phyloP scores from a whole-genome alignment of 2,329 filamentous ascomycete species.

The Fusarium sp. region DNA sequence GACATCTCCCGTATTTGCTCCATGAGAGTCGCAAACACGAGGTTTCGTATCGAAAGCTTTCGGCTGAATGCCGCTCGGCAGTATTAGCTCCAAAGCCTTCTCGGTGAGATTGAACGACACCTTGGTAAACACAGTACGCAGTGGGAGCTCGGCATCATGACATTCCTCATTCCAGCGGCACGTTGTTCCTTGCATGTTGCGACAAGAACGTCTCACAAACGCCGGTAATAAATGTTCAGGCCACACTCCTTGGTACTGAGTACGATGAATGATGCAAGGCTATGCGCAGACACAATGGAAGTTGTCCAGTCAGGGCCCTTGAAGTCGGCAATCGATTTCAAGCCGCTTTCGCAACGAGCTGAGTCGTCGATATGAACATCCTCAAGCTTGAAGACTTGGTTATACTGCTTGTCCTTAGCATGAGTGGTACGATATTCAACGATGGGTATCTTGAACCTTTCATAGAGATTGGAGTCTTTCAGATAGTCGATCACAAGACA shows the following conservation, averaged over 20 bases:
- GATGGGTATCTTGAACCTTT: neutral
- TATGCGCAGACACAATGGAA: neutral
- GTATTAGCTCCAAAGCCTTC: neutral
- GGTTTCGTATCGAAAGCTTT: neutral
- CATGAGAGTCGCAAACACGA: neutral
- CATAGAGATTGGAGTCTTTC: rapidly evolving
- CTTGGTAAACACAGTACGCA: neutral
- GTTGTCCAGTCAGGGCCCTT: neutral
- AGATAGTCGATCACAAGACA: neutral
- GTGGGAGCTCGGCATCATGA: neutral
- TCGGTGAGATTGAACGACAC: neutral
- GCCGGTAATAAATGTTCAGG: neutral
- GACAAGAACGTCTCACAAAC: neutral
- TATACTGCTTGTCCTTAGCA: neutral
- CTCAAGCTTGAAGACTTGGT: neutral
- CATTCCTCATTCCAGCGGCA: neutral
- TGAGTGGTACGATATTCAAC: rapidly evolving
- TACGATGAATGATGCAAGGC: neutral
- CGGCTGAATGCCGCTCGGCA: neutral
- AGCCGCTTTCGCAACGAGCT: neutral
- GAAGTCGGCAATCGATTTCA: neutral
- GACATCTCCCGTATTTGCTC: neutral
- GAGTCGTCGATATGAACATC: rapidly evolving
- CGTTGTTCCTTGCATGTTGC: neutral
- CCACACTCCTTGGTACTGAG: neutral